Base-by-base conservation (phyloP, 2,329 filamentous ascomycete species). In the Penicillium griseofulvum region DNA sequence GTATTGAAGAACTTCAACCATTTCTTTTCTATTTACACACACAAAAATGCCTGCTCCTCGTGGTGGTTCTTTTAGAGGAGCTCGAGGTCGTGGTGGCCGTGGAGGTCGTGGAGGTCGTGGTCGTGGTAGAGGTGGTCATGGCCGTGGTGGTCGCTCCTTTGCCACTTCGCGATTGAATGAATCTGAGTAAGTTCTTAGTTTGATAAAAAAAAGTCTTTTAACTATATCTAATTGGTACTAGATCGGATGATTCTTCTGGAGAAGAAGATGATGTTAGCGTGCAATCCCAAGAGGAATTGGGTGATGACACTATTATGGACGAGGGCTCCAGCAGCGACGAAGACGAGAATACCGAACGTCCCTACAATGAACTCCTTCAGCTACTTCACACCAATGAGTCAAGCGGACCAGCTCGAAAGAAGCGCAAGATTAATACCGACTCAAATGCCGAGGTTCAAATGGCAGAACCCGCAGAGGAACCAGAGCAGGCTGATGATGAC, bases 81-180 rank as follows among this genome's bases (percentile, higher is more conserved):
- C 61, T 24, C 60, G 63, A 22, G 65, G 61, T 10, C 65, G 67
- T 11, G 87, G 89, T 0, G 81, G 91, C 45, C 91, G 91, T 5
- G 81, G 90, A 4, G 81, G 90, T 34, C 91, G 31, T 5, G 31
- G 91, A 8, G 85, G 84, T 37, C 87, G 88, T 1, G 78, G 89
- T 45, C 88, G 60, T 33, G 45, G 56, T 12, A 58, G 49, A 10
- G 49, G 49, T 9, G 41, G 49, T 22, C 36, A 36, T 36, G 43
- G 43, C 19, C 43, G 37, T 19, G 50, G 43, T 19, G 50, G 50
- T 54, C 51, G 44, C 14, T 34, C 56, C 37, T 77, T 76, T 55
- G 59, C 69, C 55, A 64, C 70, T 7, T 76, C 75, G 34, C 69
- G 75, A 54, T 57, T 76, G 28, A 70, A 70, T 33, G 72, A 76